Conservation (phyloP, 805 yeast species). For the Candida awuae region DNA sequence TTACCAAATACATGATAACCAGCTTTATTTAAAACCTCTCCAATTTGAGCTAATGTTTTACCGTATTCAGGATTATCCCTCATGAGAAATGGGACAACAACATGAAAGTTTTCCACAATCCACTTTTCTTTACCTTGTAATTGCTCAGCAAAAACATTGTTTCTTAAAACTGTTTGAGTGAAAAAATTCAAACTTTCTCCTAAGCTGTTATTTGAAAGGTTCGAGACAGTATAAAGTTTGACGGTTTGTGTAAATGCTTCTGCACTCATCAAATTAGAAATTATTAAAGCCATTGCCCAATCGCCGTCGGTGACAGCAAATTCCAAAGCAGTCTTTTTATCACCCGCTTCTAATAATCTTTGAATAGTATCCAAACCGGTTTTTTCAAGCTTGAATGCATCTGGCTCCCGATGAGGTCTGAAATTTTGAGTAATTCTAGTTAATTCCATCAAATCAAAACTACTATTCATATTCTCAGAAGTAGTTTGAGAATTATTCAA, state of each 20-base stretch:
- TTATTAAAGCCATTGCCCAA: constrained; percentile 69
- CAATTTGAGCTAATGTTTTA: constrained; percentile 25
- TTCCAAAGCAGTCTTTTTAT: constrained; percentile 56
- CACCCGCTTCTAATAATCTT: constrained; percentile 48
- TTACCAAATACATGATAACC: constrained; percentile 35
- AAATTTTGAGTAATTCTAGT: constrained; percentile 11
- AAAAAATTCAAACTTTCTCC: constrained; percentile 26
- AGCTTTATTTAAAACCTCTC: constrained; percentile 28
- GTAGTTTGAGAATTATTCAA: constrained; percentile 35
- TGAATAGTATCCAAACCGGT: constrained; percentile 25
- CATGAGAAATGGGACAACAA: constrained; percentile 26
- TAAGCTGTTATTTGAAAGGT: constrained; percentile 18
- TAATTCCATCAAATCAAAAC: constrained; percentile 17
- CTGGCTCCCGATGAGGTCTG: constrained; percentile 14
- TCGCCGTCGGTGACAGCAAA: constrained; percentile 55
- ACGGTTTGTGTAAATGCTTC: constrained; percentile 41
- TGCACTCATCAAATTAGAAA: constrained; percentile 59
- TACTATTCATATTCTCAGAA: constrained; percentile 4
- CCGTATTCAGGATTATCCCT: constrained; percentile 22
- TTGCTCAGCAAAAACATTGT: constrained; percentile 14
- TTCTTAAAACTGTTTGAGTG: constrained; percentile 17
- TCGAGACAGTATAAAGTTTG: constrained; percentile 24
- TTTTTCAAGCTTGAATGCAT: constrained; percentile 21
- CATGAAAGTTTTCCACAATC: constrained; percentile 24
- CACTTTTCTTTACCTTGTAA: constrained; percentile 22